These are phyloP conservation scores for Dendrocalamus latiflorus DNA, from an alignment of 202 grass and related monocot species.

Conservation along the genomic window DNA sequence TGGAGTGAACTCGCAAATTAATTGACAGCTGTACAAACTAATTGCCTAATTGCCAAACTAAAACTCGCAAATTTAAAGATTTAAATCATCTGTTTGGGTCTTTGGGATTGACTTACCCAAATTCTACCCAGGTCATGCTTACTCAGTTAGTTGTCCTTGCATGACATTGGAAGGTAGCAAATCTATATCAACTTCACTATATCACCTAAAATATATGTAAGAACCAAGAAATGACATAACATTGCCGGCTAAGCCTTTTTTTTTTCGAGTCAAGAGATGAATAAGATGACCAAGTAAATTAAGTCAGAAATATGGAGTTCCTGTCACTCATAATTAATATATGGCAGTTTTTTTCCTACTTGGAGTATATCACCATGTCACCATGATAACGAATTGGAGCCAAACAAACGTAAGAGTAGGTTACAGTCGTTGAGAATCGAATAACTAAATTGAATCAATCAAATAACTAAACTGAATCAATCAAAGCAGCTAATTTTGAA, in stretches of 20 bases:
- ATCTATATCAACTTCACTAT: background rate
- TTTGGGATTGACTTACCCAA: background rate
- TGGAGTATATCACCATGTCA: background rate
- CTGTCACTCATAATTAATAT: background rate
- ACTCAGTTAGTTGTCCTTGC: background rate
- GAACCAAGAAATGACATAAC: background rate
- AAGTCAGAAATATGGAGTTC: background rate
- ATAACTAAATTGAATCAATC: background rate
- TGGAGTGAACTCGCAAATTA: background rate
- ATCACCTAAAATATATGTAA: background rate
- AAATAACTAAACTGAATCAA: background rate
- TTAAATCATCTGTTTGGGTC: background rate
- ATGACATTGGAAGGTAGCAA: background rate
- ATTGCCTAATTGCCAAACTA: background rate
- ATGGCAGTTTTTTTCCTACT: background rate
- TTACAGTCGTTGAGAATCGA: background rate
- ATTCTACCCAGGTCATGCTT: background rate
- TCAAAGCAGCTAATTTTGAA: background rate
- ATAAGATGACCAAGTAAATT: background rate
- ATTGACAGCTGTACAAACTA: background rate
- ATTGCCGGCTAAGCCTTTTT: background rate
- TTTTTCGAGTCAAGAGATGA: background rate
- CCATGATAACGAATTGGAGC: background rate
- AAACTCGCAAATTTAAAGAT: background rate
- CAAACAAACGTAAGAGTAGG: background rate